phyloP scores from a whole-genome alignment of 352 stramenopile genomes.

The Discostella stelligera region DNA sequence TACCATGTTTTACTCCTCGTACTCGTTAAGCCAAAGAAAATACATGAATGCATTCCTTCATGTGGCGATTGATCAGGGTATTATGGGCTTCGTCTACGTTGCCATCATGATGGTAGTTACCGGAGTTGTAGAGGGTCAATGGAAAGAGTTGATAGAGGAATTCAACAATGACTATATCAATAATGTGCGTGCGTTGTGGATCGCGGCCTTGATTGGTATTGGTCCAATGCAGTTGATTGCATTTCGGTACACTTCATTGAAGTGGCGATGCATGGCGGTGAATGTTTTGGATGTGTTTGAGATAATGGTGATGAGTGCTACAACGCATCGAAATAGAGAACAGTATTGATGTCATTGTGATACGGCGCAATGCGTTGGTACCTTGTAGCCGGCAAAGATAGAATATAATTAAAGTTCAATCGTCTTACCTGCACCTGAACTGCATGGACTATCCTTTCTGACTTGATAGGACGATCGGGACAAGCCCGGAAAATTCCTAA shows the following conservation, averaged over 20 bases:
- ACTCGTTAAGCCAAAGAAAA: constrained; percentile 17
- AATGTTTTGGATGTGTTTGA: constrained; percentile 25
- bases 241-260: constrained; percentile 18
- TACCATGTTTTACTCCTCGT: constrained; percentile 4
- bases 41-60: constrained; percentile 29
- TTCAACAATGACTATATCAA: constrained; percentile 29
- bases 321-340: constrained; percentile 28
- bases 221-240: constrained; percentile 28
- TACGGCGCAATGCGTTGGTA: no score
- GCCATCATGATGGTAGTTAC: constrained; percentile 30
- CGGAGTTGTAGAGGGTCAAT: constrained; percentile 24
- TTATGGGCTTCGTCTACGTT: constrained; percentile 34
- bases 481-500: no score
- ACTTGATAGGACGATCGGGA: no score
- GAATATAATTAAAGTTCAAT: no score
- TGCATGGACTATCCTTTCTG: no score
- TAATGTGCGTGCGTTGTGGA: constrained; percentile 23
- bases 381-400: no score
- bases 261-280: constrained; percentile 20
- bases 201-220: constrained; percentile 11
- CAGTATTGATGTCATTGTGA: no score
- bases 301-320: constrained; percentile 27
- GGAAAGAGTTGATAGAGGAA: constrained; percentile 15
- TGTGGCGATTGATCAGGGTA: constrained; percentile 30
- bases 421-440: no score